Evolutionary conservation across 2,329 filamentous ascomycete species (phyloP), one percentile per base, ranked within the genome.

Genomic region (Ramularia endophylla): DNA sequence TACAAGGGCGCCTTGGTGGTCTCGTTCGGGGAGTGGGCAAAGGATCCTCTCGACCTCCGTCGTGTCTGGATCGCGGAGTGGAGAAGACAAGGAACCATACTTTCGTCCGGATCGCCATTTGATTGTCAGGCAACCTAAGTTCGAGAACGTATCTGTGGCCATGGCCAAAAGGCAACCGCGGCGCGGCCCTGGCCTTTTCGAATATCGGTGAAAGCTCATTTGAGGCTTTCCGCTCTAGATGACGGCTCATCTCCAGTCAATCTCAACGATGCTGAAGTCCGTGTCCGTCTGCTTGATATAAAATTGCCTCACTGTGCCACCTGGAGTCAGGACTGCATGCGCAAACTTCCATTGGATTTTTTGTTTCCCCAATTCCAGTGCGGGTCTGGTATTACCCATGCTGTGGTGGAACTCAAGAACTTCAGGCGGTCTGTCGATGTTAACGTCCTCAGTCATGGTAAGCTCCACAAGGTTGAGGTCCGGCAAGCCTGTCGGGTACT

Each of bases 291-390:
- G 37, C 29, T 52, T 54, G 12, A 54, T 43, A 33, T 58, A 59
- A 38, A 59, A 59, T 34, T 57, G 54, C 38, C 56, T 47, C 22
- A 57, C 55, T 15, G 43, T 48, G 19, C 45, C 49, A 27, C 51
- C 46, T 4, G 27, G 22, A 3, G 38, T 47, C 42, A 41, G 44
- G n/a, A 52, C 46, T 8, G 53, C 46, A 35, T 53, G 38, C 39
- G 44, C 36, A 19, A 58, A 56, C 22, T 28, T 47, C 56, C 56
- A 58, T 17, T 46, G 43, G 19, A 52, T 41, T 46, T 58, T 58
- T 27, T 56, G 49, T 16, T 43, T 48, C 2, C 53, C 53, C 3
- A 45, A 16, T 40, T 54, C 36, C 39, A 58, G 31, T 13, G 41
- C 46, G 3, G 54, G 53, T 32, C 55, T 32, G 12, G 53, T 54